These are phyloP conservation scores for Grigorovia yakushimaensis DNA, from an alignment of 805 yeast genomes.

Conservation along the genomic window DNA sequence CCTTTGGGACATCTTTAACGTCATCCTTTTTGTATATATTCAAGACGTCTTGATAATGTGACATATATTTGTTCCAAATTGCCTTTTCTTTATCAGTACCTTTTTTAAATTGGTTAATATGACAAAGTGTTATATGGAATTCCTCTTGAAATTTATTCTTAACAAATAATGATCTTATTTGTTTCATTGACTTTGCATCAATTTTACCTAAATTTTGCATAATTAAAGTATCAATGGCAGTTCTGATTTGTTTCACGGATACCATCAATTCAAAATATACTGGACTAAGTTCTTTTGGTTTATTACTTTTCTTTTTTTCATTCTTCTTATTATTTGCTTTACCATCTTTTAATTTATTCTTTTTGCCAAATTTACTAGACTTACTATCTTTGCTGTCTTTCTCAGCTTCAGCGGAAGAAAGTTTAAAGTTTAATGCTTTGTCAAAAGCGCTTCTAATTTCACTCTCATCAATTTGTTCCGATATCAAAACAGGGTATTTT, in stretches of 20 bases:
- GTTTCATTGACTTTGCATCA: background rate
- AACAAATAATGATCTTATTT: conserved; percentile 1
- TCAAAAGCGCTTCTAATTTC: conserved; percentile 39
- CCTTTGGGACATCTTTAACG: conserved; percentile 2
- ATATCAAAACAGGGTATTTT: conserved; percentile 37
- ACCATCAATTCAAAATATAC: conserved; percentile 34
- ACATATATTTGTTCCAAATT: conserved; percentile 22
- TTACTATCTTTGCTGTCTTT: background rate
- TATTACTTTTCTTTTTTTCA: conserved; percentile 5
- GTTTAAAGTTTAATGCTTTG: conserved; percentile 44
- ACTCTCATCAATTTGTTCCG: conserved; percentile 33
- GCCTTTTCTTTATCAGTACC: conserved; percentile 19
- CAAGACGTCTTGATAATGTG: conserved; percentile 13
- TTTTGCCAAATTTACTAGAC: background rate
- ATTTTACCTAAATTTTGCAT: conserved; percentile 1
- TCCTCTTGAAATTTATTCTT: conserved; percentile 36
- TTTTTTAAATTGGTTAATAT: conserved; percentile 29
- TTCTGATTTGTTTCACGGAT: conserved; percentile 7
- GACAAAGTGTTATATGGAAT: conserved; percentile 65
- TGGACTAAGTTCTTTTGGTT: conserved; percentile 22
- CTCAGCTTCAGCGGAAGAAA: conserved; percentile 25
- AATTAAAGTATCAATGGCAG: background rate
- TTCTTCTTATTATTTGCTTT: conserved; percentile 12
- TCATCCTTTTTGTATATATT: conserved; percentile 2
- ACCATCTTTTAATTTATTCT: background rate